Percentiles rank a stretch among this genome's conserved stretches.
Conservation (phyloP, 306 rosid species). For the Dicorynia guianensis region DNA sequence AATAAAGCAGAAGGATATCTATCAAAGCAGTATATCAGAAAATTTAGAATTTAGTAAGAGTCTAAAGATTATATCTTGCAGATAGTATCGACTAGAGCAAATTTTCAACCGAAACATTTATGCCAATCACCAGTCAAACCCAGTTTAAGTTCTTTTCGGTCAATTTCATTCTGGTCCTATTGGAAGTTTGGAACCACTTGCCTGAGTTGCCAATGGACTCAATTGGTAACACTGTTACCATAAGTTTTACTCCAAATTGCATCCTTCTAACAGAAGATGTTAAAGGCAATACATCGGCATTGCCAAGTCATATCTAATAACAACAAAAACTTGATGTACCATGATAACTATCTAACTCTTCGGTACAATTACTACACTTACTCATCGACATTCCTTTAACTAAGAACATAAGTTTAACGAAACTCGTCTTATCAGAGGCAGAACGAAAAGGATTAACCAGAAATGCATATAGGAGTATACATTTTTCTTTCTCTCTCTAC, state of each 20-base stretch:
- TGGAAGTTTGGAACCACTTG: conserved; percentile 13
- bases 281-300: neutral
- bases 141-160: neutral
- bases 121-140: conserved; percentile 7
- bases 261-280: neutral
- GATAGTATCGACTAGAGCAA: neutral
- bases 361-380: neutral
- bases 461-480: no score
- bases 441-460: neutral
- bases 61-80: neutral
- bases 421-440: neutral
- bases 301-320: neutral
- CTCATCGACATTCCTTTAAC: conserved; percentile 9
- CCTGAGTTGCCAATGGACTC: conserved; percentile 15
- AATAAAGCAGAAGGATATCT: neutral
- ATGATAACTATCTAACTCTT: neutral
- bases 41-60: neutral
- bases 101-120: neutral
- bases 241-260: conserved; percentile 5
- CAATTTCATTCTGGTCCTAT: neutral
- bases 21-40: conserved; percentile 9
- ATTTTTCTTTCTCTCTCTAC: no score
- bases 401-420: conserved; percentile 4
- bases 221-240: neutral
- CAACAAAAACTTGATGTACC: neutral